Conservation (phyloP, 2,329 filamentous ascomycete genomes). For the Fusarium coffeatum region DNA sequence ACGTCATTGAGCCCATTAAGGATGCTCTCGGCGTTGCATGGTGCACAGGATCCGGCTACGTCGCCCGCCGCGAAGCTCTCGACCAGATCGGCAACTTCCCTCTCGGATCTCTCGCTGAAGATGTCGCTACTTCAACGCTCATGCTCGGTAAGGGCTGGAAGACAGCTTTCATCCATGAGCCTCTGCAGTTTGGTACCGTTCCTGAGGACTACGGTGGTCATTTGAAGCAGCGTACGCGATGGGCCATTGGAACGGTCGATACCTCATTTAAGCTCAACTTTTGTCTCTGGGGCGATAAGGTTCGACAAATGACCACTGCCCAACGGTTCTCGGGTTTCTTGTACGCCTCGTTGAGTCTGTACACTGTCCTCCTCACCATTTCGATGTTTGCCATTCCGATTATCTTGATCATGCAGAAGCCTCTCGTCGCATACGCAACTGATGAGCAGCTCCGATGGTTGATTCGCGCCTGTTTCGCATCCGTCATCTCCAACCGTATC, state of each 20-base stretch:
- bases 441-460: constrained; percentile 68
- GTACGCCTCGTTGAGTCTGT: constrained; percentile 66
- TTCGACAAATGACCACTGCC: constrained; percentile 64
- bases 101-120: constrained; percentile 69
- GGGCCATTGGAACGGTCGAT: constrained; percentile 68
- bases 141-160: constrained; percentile 72
- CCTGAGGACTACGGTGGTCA: constrained; percentile 67
- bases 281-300: constrained; percentile 65
- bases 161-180: constrained; percentile 69
- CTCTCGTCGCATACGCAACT: constrained; percentile 66
- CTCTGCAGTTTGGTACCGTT: constrained; percentile 69
- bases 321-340: constrained; percentile 70
- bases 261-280: constrained; percentile 71
- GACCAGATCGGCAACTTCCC: constrained; percentile 72
- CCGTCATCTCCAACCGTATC: constrained; percentile 63
- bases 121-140: constrained; percentile 68
- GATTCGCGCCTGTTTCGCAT: constrained; percentile 65
- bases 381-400: constrained; percentile 70
- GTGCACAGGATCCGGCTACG: constrained; percentile 73
- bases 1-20: constrained; percentile 63
- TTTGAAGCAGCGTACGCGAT: constrained; percentile 67
- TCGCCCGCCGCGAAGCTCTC: constrained; percentile 68
- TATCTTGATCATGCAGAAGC: constrained; percentile 67
- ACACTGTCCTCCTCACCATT: constrained; percentile 65
- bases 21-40: constrained; percentile 67